Conservation (phyloP, 805 yeast species). For the Starmera amethionina region DNA sequence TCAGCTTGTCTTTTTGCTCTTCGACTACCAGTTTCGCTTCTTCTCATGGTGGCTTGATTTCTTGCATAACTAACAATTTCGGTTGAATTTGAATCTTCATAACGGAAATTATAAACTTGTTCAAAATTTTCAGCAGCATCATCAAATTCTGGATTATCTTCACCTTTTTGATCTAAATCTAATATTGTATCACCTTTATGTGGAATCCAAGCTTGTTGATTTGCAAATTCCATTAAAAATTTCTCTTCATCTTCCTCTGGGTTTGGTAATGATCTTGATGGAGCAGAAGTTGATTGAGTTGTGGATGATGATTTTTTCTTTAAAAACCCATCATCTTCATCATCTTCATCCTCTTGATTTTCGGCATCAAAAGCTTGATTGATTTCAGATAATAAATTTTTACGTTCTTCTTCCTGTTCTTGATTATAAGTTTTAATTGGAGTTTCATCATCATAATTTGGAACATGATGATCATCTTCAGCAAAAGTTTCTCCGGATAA, state of each 20-base stretch:
- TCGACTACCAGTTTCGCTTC: constrained; percentile 65
- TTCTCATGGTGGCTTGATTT: constrained; percentile 82
- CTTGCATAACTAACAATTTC: constrained; percentile 94
- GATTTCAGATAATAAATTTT: constrained; percentile 66
- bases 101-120: constrained; percentile 88
- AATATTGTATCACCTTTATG: constrained; percentile 49
- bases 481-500: constrained; percentile 54
- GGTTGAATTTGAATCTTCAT: constrained; percentile 83
- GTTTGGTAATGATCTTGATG: constrained; percentile 43
- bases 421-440: constrained; percentile 62
- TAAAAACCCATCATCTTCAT: constrained; percentile 37
- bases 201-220: constrained; percentile 86
- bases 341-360: constrained; percentile 30
- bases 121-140: constrained; percentile 88
- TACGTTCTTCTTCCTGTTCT: constrained; percentile 68
- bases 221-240: constrained; percentile 66
- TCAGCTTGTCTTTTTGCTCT: constrained; percentile 74
- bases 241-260: constrained; percentile 51
- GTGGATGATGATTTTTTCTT: constrained; percentile 45
- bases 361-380: constrained; percentile 52
- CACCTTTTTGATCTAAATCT: constrained; percentile 32
- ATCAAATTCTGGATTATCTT: constrained; percentile 79
- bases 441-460: constrained; percentile 21
- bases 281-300: constrained; percentile 18
- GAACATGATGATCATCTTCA: constrained; percentile 41